Conservation (phyloP, 2,329 filamentous ascomycete genomes). For the Arthrocladium fulminans region DNA sequence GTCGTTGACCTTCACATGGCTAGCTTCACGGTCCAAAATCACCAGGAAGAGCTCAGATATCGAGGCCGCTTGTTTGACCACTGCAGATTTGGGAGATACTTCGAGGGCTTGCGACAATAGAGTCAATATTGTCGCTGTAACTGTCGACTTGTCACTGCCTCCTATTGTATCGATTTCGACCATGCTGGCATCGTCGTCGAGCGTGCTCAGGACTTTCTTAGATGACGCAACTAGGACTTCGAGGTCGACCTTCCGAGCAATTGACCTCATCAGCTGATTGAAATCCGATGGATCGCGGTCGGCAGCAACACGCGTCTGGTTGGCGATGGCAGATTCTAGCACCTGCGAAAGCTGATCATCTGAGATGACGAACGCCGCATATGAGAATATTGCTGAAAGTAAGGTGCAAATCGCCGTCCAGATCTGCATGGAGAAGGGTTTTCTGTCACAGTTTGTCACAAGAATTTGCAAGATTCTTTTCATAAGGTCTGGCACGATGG, state of each 20-base stretch:
- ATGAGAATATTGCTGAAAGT: conserved; percentile 67
- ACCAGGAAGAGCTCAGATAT: conserved; percentile 56
- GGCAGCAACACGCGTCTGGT: not conserved
- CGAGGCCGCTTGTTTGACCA: conserved; percentile 63
- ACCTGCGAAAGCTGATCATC: conserved; percentile 63
- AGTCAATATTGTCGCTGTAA: not conserved
- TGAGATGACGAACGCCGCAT: conserved; percentile 84
- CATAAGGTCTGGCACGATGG: conserved; percentile 68
- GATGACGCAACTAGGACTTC: conserved; percentile 51
- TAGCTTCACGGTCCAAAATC: conserved; percentile 40
- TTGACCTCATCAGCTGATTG: conserved; percentile 15
- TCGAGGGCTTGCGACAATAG: conserved; percentile 34
- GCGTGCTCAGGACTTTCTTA: not conserved
- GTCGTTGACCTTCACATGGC: conserved; percentile 28
- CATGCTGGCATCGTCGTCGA: not conserved
- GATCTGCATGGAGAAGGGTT: conserved; percentile 48
- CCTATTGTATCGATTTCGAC: not conserved
- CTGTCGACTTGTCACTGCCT: not conserved
- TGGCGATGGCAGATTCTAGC: conserved; percentile 33
- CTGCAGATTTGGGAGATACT: conserved; percentile 63
- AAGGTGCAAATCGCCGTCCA: conserved; percentile 78
- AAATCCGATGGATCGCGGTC: not conserved
- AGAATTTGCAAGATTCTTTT: conserved; percentile 65
- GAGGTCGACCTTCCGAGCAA: conserved; percentile 69
- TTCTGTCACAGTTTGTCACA: conserved; percentile 45